Evolutionary conservation across 768 basidiomycete species (phyloP), one percentile per base, ranked within the genome.

Genomic region (Thelephora aurantiotincta): DNA sequence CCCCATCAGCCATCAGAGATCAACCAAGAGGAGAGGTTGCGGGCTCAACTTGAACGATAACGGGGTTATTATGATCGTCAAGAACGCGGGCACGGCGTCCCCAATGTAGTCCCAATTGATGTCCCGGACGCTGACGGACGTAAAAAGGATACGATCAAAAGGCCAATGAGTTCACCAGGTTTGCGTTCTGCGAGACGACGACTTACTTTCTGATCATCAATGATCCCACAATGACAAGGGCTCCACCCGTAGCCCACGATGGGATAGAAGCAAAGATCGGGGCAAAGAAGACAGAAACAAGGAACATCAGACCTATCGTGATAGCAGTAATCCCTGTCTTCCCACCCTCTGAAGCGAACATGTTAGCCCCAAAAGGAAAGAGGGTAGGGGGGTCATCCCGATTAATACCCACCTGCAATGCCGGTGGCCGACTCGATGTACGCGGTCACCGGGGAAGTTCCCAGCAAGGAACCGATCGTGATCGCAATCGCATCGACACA

Each of bases 51-150:
- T 87, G 71, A 77, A 83, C 12, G 81, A 76, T 16, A 86, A 63
- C 9, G 84, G 84, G 50, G 90, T 90, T 46, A 85, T 72, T 44
- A 91, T 69, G 49, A 92, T 66, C 0, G 82, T 84, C 43, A 92
- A 63, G 70, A 92, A 90, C 0, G 88, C 86, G 11, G 88, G 88
- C 0, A 91, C 75, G n/a, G 82, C 74, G 57, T 91, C 87, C 6
- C 88, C 88, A 18, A 85, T 71, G 58, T 89, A 92, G 57, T 81
- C 72, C 88, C 88, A 92, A 63, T 92, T 92, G 62, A 92, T 82
- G 42, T 87, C 87, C 30, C 77, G 72, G 18, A 86, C 83, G 55
- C 78, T 82, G 43, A 1, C 47, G 9, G 50, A 14, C 41, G 19
- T 14, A n/a, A 6, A 5, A n/a, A 20, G 13, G 12, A 53, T n/a